phyloP scores from a whole-genome alignment of 176 grass and related monocot species.

The Bothriochloa decipiens region DNA sequence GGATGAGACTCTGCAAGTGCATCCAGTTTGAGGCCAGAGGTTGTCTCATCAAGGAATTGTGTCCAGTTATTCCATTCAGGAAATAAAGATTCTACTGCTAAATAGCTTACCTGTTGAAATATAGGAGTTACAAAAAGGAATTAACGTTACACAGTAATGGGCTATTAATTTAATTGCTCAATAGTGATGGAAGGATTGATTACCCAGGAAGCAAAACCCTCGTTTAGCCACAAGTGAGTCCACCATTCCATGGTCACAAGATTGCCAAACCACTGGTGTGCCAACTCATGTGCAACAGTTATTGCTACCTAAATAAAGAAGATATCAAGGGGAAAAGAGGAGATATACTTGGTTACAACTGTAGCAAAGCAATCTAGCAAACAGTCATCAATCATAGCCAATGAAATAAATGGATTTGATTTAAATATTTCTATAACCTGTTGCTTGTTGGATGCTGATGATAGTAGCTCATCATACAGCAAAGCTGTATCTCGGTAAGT shows the following conservation, averaged over 20 bases:
- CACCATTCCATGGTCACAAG: conserved; percentile 99
- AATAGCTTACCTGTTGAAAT: conserved; percentile 82
- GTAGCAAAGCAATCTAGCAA: conserved; percentile 11
- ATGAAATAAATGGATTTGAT: conserved; percentile 23
- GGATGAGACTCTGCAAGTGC: conserved; percentile 94
- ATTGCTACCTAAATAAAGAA: conserved; percentile 67
- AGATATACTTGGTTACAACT: conserved; percentile 19
- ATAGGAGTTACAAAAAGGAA: conserved; percentile 18
- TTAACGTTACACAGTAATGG: not conserved
- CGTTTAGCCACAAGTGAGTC: conserved; percentile 97
- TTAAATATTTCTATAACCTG: conserved; percentile 32
- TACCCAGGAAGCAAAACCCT: conserved; percentile 99
- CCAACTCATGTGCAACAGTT: conserved; percentile 93
- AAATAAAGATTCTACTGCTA: conserved; percentile 79
- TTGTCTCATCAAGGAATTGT: conserved; percentile 85
- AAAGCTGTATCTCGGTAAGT: conserved; percentile 84
- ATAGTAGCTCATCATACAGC: conserved; percentile 82
- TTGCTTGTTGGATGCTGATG: conserved; percentile 82
- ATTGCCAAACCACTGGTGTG: conserved; percentile 99
- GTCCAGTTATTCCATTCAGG: conserved; percentile 97
- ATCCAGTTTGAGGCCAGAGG: conserved; percentile 78
- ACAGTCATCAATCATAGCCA: not conserved
- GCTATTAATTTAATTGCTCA: not conserved
- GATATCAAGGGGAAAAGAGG: not conserved
- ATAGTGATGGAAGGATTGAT: conserved; percentile 17